Percentiles rank a stretch among this genome's conserved stretches.
These are phyloP conservation scores for Pleurotus eryngii DNA, from an alignment of 768 basidiomycete genomes.

Conservation along the genomic window DNA sequence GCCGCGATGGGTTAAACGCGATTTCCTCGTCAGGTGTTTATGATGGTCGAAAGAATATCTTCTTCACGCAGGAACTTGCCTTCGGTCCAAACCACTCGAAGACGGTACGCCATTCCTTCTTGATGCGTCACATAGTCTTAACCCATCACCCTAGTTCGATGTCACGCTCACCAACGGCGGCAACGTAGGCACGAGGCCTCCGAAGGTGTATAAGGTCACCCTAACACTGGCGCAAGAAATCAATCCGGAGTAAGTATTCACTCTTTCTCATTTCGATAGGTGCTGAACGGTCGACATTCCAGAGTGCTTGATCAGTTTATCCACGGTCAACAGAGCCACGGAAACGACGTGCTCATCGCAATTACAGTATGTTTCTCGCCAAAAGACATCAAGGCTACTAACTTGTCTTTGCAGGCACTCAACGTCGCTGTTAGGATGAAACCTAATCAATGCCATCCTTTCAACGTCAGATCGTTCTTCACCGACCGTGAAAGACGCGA, in stretches of 20 bases:
- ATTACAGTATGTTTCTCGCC: constrained; percentile 44
- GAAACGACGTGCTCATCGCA: constrained; percentile 62
- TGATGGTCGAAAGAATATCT: constrained; percentile 61
- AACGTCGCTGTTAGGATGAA: constrained; percentile 78
- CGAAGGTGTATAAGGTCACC: constrained; percentile 50
- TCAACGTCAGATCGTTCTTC: constrained; percentile 75
- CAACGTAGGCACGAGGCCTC: constrained; percentile 29
- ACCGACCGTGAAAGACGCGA: constrained; percentile 48
- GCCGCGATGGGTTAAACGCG: constrained; percentile 6
- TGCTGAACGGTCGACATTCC: neutral
- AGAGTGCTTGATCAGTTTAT: constrained; percentile 67
- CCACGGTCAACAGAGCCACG: constrained; percentile 59
- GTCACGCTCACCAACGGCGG: constrained; percentile 41
- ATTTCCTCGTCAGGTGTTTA: constrained; percentile 35
- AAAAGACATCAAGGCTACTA: neutral
- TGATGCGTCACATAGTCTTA: neutral
- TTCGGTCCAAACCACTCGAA: constrained; percentile 33
- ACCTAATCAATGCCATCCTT: constrained; percentile 64
- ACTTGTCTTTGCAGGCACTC: constrained; percentile 43
- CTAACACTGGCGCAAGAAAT: constrained; percentile 57
- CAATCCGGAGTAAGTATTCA: constrained; percentile 35
- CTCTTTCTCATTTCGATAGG: neutral
- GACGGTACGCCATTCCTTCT: constrained; percentile 9
- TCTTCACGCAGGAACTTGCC: constrained; percentile 39
- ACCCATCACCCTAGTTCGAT: constrained; percentile 14